Conservation (phyloP, 2,329 filamentous ascomycete genomes). For the Ceratocystis cubensis region DNA sequence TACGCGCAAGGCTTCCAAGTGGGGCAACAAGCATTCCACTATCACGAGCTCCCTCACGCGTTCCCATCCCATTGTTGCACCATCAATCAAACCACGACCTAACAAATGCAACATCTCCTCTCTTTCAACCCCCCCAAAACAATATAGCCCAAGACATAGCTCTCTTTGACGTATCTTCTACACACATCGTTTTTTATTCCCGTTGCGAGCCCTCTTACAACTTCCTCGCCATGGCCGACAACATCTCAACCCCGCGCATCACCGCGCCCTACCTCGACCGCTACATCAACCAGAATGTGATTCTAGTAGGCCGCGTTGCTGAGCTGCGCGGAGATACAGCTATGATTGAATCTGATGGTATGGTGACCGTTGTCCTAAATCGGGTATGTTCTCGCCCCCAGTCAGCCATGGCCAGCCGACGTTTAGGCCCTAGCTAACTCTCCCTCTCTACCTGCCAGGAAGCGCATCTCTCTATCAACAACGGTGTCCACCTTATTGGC, state of each 20-base stretch:
- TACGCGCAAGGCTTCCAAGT: background rate
- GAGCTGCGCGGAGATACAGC: slow-evolving; percentile 72
- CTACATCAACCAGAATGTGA: slow-evolving; percentile 64
- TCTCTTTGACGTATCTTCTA: background rate
- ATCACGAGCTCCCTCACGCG: no score
- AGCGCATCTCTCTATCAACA: slow-evolving; percentile 53
- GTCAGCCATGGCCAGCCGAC: background rate
- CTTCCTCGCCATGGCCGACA: slow-evolving; percentile 42
- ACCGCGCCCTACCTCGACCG: slow-evolving; percentile 65
- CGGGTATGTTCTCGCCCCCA: slow-evolving; percentile 38
- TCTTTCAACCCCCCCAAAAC: no score
- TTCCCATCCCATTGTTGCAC: no score
- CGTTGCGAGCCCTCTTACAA: background rate
- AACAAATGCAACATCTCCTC: background rate
- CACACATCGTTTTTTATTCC: background rate
- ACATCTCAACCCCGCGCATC: slow-evolving; percentile 62
- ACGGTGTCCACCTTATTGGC: slow-evolving; percentile 64
- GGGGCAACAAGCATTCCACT: background rate
- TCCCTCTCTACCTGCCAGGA: slow-evolving; percentile 40
- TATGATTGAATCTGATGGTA: slow-evolving; percentile 66
- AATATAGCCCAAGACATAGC: background rate
- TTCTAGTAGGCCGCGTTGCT: slow-evolving; percentile 72
- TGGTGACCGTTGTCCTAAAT: slow-evolving; percentile 61
- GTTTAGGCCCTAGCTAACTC: background rate
- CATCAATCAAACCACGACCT: background rate